phyloP scores from a whole-genome alignment of 148 eudicot genomes.

The Tetragonia tetragonoides region DNA sequence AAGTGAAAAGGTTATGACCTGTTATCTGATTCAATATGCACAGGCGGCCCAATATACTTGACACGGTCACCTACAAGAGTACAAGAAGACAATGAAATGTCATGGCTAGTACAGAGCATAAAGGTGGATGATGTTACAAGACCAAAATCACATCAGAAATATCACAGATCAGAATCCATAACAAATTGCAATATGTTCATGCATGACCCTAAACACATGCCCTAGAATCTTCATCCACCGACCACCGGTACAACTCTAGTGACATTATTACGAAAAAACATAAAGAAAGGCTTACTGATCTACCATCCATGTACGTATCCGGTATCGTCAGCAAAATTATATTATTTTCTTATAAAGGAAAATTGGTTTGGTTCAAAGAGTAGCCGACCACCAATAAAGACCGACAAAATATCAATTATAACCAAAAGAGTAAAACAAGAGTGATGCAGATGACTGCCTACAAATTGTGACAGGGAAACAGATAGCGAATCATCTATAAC shows the following conservation, averaged over 20 bases:
- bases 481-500: not conserved
- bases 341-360: no score
- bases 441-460: not conserved
- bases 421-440: not conserved
- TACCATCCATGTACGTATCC: not conserved
- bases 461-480: not conserved
- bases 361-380: not conserved
- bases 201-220: not conserved
- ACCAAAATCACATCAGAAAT: not conserved
- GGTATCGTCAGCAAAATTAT: no score
- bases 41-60: conserved; percentile 72
- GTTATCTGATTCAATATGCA: conserved; percentile 54
- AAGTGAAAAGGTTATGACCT: conserved; percentile 42
- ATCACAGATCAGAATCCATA: not conserved
- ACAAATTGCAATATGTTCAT: not conserved
- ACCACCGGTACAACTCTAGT: not conserved
- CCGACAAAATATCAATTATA: not conserved
- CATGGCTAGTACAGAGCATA: not conserved
- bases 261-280: not conserved
- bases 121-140: not conserved
- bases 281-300: not conserved
- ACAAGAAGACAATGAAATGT: conserved; percentile 1
- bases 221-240: not conserved
- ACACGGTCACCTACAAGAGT: conserved; percentile 83
- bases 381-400: not conserved